Evolutionary conservation across 2,329 filamentous ascomycete genomes (phyloP).

Genomic region (Anthostomella pinea): DNA sequence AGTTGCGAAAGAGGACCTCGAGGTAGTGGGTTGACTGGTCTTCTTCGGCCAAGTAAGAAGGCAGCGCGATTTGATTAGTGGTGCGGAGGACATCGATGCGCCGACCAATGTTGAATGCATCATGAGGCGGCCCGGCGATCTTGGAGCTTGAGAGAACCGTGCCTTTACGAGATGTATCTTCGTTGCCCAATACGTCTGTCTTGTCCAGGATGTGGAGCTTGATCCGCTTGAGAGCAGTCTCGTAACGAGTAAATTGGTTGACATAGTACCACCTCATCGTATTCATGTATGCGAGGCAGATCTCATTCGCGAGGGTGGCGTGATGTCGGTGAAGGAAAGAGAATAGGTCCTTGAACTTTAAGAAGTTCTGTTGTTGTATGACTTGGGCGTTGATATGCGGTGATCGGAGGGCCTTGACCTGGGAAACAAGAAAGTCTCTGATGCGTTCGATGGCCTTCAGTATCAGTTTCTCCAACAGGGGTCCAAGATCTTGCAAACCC

Average conservation of each 20-base stretch:
- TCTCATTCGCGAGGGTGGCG: slow-evolving; percentile 79
- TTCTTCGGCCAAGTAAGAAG: slow-evolving; percentile 89
- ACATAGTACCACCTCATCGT: slow-evolving; percentile 99
- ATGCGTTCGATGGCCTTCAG: slow-evolving; percentile 93
- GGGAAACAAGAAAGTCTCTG: slow-evolving; percentile 87
- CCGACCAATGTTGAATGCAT: slow-evolving; percentile 85
- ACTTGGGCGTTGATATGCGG: slow-evolving; percentile 97
- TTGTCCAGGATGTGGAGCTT: slow-evolving; percentile 81
- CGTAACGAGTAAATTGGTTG: slow-evolving; percentile 87
- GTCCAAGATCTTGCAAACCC: slow-evolving; percentile 78
- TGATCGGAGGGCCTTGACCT: slow-evolving; percentile 90
- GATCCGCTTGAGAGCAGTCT: slow-evolving; percentile 77
- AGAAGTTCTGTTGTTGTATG: slow-evolving; percentile 88
- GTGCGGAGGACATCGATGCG: slow-evolving; percentile 79
- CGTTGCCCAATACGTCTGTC: slow-evolving; percentile 77
- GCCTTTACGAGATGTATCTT: slow-evolving; percentile 66
- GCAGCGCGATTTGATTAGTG: slow-evolving; percentile 70
- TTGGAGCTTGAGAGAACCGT: slow-evolving; percentile 53
- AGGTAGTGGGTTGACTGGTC: slow-evolving; percentile 82
- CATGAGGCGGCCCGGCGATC: slow-evolving; percentile 62
- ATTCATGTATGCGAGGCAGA: slow-evolving; percentile 90
- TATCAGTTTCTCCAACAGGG: slow-evolving; percentile 79
- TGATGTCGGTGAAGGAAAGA: slow-evolving; percentile 82
- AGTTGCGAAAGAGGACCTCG: slow-evolving; percentile 88
- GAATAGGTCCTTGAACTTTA: slow-evolving; percentile 85